Evolutionary conservation across 306 rosid genomes (phyloP), one percentile per base, ranked within the genome.

Genomic region (Medicago arabica): DNA sequence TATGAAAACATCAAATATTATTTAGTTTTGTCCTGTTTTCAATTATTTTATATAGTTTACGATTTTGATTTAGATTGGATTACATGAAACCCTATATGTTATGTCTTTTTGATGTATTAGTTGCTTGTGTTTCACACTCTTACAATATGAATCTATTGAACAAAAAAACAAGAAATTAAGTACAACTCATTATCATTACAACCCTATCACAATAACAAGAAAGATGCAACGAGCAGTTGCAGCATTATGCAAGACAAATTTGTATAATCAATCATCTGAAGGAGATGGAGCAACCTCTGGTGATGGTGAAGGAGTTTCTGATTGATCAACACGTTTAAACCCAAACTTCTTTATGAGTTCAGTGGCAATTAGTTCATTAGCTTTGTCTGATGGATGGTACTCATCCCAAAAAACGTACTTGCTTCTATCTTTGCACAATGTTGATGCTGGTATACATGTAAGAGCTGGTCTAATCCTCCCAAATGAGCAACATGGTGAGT

Each of bases 351-450:
- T 91, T 76, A 94, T 86, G 59, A 91, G 96, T 72, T 94, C 97
- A 6, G 67, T 84, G 0, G 98, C 97, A 85, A 94, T 81, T 4
- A 91, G 3, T 64, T 88, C 86, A 71, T 88, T 94, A 17, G 98
- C 98, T 7, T 72, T 81, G 64, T 94, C 98, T 0, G 97, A 76
- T 4, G 98, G 98, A 79, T 94, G 98, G n/a, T 94, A 94, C 76
- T 94, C 98, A 74, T 94, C 98, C 98, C 98, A 94, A 69, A 94
- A 94, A 68, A 94, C 89, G 18, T 94, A 91, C 57, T 94, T 90
- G 88, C 98, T 94, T 85, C 98, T 88, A 36, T 94, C 96, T 78
- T 78, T 84, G 74, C 98, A 94, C 71, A 94, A 69, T 11, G 57
- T 73, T 39, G 98, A 94, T 12, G 93, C 96, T 0, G 98, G 98